These are phyloP conservation scores for Colletotrichum sp. DNA, from an alignment of 2,329 filamentous ascomycete genomes.

Conservation along the genomic window DNA sequence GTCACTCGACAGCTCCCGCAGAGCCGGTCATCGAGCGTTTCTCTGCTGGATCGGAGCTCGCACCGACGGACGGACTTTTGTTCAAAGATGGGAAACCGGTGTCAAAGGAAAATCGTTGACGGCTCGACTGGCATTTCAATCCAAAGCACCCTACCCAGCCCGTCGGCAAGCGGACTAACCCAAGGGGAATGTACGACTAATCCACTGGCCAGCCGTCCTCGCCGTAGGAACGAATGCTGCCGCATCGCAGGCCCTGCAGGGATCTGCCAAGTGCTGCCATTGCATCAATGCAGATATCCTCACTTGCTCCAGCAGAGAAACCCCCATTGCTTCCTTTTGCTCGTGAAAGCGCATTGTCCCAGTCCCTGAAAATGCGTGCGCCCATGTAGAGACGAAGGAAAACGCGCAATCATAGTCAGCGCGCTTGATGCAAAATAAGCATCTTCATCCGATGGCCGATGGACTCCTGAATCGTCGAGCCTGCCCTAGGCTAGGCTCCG, in stretches of 20 bases:
- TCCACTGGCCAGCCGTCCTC: not conserved
- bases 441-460: not conserved
- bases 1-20: not conserved
- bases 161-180: not conserved
- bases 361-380: not conserved
- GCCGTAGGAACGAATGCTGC: not conserved
- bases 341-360: not conserved
- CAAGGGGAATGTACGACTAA: not conserved
- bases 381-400: not conserved
- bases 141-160: not conserved
- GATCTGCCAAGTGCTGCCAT: not conserved
- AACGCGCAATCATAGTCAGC: not conserved
- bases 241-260: not conserved
- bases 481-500: not conserved
- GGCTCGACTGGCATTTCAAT: not conserved
- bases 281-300: not conserved
- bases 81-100: not conserved
- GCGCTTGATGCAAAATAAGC: not conserved
- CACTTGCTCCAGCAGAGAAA: not conserved
- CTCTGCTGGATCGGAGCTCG: not conserved
- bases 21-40: conserved; percentile 4
- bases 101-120: not conserved
- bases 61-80: not conserved
- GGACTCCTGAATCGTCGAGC: not conserved
- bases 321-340: not conserved